Conservation (phyloP, 352 stramenopile species). For the Halophytophthora polymorphica region DNA sequence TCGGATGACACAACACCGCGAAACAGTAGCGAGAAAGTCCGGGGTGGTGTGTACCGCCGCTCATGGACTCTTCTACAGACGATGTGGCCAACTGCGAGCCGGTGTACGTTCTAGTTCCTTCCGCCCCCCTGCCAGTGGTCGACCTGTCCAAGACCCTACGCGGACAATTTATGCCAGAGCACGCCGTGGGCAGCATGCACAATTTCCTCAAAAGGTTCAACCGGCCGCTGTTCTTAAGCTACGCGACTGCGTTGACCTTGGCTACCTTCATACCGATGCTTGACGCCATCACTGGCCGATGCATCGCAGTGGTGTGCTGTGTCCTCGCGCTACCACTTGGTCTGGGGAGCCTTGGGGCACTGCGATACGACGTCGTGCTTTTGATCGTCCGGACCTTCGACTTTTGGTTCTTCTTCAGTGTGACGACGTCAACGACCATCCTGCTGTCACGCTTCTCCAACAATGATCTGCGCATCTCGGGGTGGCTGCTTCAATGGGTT, state of each 20-base stretch:
- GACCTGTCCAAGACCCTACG: conserved; percentile 32
- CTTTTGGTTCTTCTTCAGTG: conserved; percentile 39
- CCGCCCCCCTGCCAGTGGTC: conserved; percentile 18
- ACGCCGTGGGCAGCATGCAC: conserved; percentile 12
- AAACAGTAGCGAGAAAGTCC: too few relatives aligned
- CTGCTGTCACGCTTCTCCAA: conserved; percentile 25
- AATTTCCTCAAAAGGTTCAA: conserved; percentile 25
- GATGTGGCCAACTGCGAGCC: conserved; percentile 2
- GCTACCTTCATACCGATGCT: conserved; percentile 22
- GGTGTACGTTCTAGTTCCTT: conserved; percentile 24
- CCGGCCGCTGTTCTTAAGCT: conserved; percentile 15
- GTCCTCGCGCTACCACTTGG: conserved; percentile 18
- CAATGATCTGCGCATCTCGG: conserved; percentile 19
- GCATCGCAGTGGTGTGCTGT: conserved; percentile 16
- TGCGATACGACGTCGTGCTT: conserved; percentile 33
- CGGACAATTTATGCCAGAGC: conserved; percentile 23
- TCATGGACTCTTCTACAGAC: conserved; percentile 4
- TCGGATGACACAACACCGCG: too few relatives aligned
- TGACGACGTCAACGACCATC: conserved; percentile 22
- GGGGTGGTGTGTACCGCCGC: too few relatives aligned
- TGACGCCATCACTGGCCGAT: conserved; percentile 7
- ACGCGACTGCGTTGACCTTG: conserved; percentile 17
- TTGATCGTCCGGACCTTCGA: conserved; percentile 34
- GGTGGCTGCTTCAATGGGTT: conserved; percentile 25
- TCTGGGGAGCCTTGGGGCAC: conserved; percentile 14